A percentile compares a stretch with the other conserved stretches of the same genome.
phyloP scores from a whole-genome alignment of 148 eudicot species.

The Cornus controversa region DNA sequence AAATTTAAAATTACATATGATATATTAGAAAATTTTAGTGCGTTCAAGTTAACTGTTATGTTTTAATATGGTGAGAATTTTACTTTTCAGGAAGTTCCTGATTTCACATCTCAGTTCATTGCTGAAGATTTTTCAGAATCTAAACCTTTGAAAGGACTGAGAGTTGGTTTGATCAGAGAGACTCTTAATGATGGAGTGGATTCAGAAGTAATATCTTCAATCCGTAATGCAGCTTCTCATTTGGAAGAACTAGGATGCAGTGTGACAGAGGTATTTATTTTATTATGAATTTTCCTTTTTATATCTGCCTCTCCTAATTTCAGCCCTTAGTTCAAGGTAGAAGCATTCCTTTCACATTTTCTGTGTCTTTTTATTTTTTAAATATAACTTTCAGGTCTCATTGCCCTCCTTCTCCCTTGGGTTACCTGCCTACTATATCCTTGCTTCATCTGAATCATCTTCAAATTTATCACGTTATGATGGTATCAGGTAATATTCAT shows the following conservation, averaged over 20 bases:
- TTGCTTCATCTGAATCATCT: constrained; percentile 95
- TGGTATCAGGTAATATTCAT: constrained; percentile 64
- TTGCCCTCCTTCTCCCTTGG: constrained; percentile 94
- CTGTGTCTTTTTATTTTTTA: neutral
- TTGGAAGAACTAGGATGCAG: constrained; percentile 82
- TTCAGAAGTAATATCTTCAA: constrained; percentile 58
- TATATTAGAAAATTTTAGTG: neutral
- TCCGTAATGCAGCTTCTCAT: constrained; percentile 76
- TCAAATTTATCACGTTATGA: constrained; percentile 96
- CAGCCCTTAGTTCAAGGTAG: neutral
- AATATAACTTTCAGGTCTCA: constrained; percentile 57
- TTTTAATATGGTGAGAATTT: constrained; percentile 14
- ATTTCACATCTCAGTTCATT: constrained; percentile 62
- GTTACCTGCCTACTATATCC: constrained; percentile 93
- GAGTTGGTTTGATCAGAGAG: constrained; percentile 87
- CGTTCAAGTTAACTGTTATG: neutral
- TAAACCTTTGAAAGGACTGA: constrained; percentile 83
- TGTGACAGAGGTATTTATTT: constrained; percentile 69
- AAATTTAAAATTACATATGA: neutral
- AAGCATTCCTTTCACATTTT: neutral
- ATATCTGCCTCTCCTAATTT: neutral
- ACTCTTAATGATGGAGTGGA: constrained; percentile 91
- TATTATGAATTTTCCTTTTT: constrained; percentile 3
- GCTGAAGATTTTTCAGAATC: constrained; percentile 57
- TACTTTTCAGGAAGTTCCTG: constrained; percentile 70